Percentiles rank a stretch among this genome's conserved stretches.
These are phyloP conservation scores for Fraxinus sp. DNA, from an alignment of 305 asterid species.

Conservation along the genomic window DNA sequence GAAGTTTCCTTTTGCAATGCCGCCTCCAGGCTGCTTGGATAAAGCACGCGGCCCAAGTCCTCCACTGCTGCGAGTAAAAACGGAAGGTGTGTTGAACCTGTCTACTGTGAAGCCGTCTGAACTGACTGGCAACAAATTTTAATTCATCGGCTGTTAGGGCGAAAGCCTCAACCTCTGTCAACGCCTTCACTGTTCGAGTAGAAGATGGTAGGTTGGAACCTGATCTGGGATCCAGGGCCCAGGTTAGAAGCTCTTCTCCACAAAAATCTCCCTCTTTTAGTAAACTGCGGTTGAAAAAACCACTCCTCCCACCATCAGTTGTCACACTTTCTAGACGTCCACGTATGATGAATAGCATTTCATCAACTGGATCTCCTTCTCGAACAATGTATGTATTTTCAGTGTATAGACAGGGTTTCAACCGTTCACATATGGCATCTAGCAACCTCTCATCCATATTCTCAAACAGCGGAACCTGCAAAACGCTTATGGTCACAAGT, in stretches of 20 bases:
- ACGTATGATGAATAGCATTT: constrained; percentile 97
- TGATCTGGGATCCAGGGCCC: constrained; percentile 96
- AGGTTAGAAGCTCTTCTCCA: constrained; percentile 97
- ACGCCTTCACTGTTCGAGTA: constrained; percentile 88
- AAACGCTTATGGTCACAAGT: constrained; percentile 9
- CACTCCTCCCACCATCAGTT: constrained; percentile 98
- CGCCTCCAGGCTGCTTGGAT: constrained; percentile 99
- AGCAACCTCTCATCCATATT: constrained; percentile 97
- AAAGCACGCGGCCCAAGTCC: constrained; percentile 99
- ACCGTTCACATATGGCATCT: constrained; percentile 95
- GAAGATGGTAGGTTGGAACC: constrained; percentile 94
- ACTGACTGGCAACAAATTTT: constrained; percentile 93
- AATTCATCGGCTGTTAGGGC: constrained; percentile 90
- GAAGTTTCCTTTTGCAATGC: constrained; percentile 68
- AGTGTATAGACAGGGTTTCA: constrained; percentile 87
- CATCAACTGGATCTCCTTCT: constrained; percentile 99
- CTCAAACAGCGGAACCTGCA: constrained; percentile 97
- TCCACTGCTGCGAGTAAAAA: constrained; percentile 97
- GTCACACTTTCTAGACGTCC: constrained; percentile 98
- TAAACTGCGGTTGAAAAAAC: constrained; percentile 87
- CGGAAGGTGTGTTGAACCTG: constrained; percentile 99
- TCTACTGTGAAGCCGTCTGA: constrained; percentile 94
- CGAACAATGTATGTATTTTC: constrained; percentile 87
- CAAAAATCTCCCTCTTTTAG: constrained; percentile 95
- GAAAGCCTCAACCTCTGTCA: constrained; percentile 87